phyloP scores from a whole-genome alignment of 176 grass and related monocot genomes.

The Bolboschoenus planiculmis region DNA sequence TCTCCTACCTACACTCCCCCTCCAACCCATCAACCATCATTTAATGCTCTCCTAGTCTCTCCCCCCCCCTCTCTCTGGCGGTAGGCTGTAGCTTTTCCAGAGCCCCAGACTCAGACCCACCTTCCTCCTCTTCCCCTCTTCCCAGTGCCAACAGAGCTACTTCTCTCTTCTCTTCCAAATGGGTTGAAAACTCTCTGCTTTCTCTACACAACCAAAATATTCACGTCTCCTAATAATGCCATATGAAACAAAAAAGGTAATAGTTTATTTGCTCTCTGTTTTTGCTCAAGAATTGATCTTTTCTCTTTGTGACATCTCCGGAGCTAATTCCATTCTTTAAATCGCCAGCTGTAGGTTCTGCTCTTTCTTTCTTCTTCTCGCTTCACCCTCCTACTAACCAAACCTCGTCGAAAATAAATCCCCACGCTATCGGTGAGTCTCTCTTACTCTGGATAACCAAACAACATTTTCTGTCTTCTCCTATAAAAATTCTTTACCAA shows the following conservation, averaged over 20 bases:
- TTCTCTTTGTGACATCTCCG: slow-evolving; percentile 2
- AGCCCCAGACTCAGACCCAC: not conserved
- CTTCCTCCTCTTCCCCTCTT: slow-evolving; percentile 5
- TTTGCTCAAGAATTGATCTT: slow-evolving; percentile 21
- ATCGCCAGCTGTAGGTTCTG: slow-evolving; percentile 2
- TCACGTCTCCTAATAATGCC: not conserved
- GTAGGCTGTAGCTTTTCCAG: slow-evolving; percentile 18
- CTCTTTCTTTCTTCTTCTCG: not conserved
- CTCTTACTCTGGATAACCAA: not conserved
- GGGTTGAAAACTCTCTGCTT: slow-evolving; percentile 5
- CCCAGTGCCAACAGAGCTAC: not conserved
- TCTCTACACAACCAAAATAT: not conserved
- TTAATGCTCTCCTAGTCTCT: slow-evolving; percentile 19
- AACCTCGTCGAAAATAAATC: not conserved
- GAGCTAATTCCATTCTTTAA: not conserved
- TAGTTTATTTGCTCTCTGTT: slow-evolving; percentile 1
- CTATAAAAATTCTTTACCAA: not conserved
- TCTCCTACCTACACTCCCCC: slow-evolving; percentile 49
- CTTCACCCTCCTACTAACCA: not conserved
- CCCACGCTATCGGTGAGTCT: not conserved
- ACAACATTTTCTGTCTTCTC: not conserved
- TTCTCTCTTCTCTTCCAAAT: not conserved
- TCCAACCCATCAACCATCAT: slow-evolving; percentile 33
- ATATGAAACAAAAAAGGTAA: slow-evolving; percentile 11
- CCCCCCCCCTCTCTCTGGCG: slow-evolving; percentile 12